Conservation (phyloP, 164 flowering plant species). For the Tetracentron sinense region DNA sequence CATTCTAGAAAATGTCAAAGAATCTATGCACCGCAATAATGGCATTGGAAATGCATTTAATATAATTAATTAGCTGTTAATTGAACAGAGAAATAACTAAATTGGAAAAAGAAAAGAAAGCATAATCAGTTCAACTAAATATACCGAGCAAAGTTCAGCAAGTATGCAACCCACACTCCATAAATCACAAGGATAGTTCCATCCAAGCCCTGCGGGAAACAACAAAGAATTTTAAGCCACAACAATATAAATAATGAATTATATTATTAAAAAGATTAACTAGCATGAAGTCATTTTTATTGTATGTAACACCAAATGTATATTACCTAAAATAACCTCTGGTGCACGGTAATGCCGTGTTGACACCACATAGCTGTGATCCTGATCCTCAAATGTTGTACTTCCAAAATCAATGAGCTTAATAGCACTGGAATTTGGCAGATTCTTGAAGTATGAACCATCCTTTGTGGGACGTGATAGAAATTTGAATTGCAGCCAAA, state of each 20-base stretch:
- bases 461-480: slow-evolving; percentile 56
- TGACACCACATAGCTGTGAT: slow-evolving; percentile 81
- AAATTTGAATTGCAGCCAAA: slow-evolving; percentile 36
- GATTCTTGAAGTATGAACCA: slow-evolving; percentile 66
- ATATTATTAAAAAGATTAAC: not conserved
- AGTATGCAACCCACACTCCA: slow-evolving; percentile 97
- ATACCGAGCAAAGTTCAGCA: slow-evolving; percentile 87
- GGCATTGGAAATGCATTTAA: not conserved
- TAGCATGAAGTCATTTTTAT: too few relatives aligned
- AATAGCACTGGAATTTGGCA: slow-evolving; percentile 84
- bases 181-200: slow-evolving; percentile 90
- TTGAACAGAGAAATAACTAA: not conserved
- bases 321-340: slow-evolving; percentile 73
- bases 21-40: too few relatives aligned
- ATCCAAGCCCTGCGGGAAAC: slow-evolving; percentile 71
- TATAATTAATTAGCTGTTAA: not conserved
- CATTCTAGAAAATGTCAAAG: too few relatives aligned
- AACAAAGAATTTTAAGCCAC: not conserved
- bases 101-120: not conserved
- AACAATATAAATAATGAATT: too few relatives aligned
- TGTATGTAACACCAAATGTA: not conserved
- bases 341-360: slow-evolving; percentile 79
- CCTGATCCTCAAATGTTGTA: slow-evolving; percentile 81
- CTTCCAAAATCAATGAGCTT: slow-evolving; percentile 97
- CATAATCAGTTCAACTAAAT: slow-evolving; percentile 16